A percentile compares a stretch with the other conserved stretches of the same genome.
These are phyloP conservation scores for Paraglomus brasilianum DNA, from an alignment of 192 early-diverging fungal species.

Conservation along the genomic window DNA sequence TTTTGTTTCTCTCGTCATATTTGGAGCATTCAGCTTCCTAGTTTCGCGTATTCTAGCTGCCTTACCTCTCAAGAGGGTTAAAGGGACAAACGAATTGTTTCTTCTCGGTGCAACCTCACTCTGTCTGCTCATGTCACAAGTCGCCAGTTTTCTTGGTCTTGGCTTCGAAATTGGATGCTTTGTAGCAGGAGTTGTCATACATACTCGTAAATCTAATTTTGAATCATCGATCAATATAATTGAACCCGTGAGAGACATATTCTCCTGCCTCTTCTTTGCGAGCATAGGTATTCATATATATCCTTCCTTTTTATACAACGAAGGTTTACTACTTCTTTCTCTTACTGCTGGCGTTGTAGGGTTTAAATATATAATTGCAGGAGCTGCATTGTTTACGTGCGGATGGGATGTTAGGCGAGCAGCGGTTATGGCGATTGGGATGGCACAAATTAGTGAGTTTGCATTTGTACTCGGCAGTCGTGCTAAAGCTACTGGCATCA, in stretches of 20 bases:
- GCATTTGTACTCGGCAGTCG: slow-evolving; percentile 56
- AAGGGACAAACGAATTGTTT: slow-evolving; percentile 42
- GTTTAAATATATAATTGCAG: slow-evolving; percentile 47
- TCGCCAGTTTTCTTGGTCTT: slow-evolving; percentile 46
- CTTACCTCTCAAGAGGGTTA: slow-evolving; percentile 26
- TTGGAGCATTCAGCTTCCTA: slow-evolving; percentile 36
- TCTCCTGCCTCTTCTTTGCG: slow-evolving; percentile 59
- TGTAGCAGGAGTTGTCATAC: slow-evolving; percentile 56
- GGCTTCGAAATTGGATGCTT: slow-evolving; percentile 59
- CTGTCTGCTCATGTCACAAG: slow-evolving; percentile 47
- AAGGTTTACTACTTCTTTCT: slow-evolving; percentile 46
- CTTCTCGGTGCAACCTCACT: slow-evolving; percentile 46
- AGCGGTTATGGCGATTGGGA: slow-evolving; percentile 46
- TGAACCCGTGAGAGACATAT: slow-evolving; percentile 52
- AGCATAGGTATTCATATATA: slow-evolving; percentile 60
- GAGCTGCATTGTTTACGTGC: slow-evolving; percentile 44
- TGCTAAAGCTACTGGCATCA: slow-evolving; percentile 52
- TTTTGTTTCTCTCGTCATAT: slow-evolving; percentile 40
- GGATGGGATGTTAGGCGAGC: slow-evolving; percentile 36
- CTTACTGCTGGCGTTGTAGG: slow-evolving; percentile 45
- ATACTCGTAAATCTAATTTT: slow-evolving; percentile 40
- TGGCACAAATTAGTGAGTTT: slow-evolving; percentile 60
- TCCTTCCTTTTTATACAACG: slow-evolving; percentile 52
- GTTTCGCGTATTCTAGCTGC: slow-evolving; percentile 28
- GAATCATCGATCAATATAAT: slow-evolving; percentile 41